These are phyloP conservation scores for Neurospora discreta DNA, from an alignment of 495 filamentous ascomycete species.

Conservation along the genomic window DNA sequence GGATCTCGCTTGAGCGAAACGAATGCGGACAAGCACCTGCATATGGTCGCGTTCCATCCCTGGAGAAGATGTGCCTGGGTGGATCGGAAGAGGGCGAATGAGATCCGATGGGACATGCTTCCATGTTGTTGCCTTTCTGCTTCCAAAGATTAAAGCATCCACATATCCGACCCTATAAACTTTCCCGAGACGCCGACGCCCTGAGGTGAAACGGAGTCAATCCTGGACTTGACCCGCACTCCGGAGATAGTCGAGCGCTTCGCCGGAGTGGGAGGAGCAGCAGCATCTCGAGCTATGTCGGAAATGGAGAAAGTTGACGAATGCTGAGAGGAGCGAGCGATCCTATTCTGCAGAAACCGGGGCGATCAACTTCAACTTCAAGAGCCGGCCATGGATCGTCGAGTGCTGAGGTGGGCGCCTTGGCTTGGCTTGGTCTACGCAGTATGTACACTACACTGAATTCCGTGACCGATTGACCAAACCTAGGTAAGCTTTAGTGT, in stretches of 20 bases:
- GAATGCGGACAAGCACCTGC: background rate
- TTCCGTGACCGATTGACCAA: background rate
- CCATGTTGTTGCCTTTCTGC: background rate
- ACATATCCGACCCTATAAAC: background rate
- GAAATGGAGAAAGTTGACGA: too few species aligned
- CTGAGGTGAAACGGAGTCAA: background rate
- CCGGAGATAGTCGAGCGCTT: background rate
- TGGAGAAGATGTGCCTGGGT: background rate
- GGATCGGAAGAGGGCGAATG: background rate
- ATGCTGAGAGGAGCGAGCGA: too few species aligned
- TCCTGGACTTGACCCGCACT: background rate
- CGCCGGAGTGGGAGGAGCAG: background rate
- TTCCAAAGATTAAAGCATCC: background rate
- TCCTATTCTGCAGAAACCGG: background rate
- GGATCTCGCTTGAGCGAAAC: background rate
- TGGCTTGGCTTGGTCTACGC: background rate
- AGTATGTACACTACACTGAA: too few species aligned
- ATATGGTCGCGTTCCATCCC: background rate
- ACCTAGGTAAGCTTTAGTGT: background rate
- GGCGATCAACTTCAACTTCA: background rate
- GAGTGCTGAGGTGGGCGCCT: background rate
- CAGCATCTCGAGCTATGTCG: too few species aligned
- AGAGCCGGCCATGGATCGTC: background rate
- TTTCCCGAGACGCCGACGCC: background rate
- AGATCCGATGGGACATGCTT: background rate